Percentiles rank a stretch among this genome's conserved stretches.
These are phyloP conservation scores for Colletotrichum chrysophilum DNA, from an alignment of 2,329 filamentous ascomycete genomes.

Conservation along the genomic window DNA sequence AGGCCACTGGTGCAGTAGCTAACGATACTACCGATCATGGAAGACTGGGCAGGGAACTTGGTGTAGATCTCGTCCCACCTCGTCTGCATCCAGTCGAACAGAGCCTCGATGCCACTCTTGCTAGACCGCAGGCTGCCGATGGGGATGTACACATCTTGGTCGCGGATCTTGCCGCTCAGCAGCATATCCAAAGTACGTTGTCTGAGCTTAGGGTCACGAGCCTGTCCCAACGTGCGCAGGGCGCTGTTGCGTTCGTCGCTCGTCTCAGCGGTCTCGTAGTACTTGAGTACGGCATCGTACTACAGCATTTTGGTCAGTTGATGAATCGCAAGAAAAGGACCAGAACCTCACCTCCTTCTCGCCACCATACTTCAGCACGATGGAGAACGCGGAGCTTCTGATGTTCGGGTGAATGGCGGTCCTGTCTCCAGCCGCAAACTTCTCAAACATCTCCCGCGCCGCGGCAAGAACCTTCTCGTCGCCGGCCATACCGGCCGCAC, in stretches of 20 bases:
- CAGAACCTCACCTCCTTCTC: constrained; percentile 70
- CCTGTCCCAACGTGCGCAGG: constrained; percentile 80
- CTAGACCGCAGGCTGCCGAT: constrained; percentile 80
- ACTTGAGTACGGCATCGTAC: constrained; percentile 80
- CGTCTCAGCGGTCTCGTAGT: constrained; percentile 37
- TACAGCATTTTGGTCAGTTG: constrained; percentile 32
- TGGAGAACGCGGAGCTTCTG: constrained; percentile 83
- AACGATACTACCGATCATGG: constrained; percentile 86
- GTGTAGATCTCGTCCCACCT: constrained; percentile 88
- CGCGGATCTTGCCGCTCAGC: constrained; percentile 83
- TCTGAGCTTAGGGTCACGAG: constrained; percentile 80
- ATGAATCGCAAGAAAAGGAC: background rate
- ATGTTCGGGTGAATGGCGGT: constrained; percentile 91
- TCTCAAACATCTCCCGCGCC: constrained; percentile 88
- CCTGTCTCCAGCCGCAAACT: constrained; percentile 80
- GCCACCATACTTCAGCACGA: constrained; percentile 83
- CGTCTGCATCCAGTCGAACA: constrained; percentile 83
- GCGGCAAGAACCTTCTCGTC: constrained; percentile 80
- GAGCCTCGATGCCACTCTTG: constrained; percentile 76
- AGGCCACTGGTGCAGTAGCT: constrained; percentile 83
- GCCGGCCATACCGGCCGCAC: constrained; percentile 78
- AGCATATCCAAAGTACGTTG: constrained; percentile 79
- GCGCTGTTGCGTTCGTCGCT: constrained; percentile 89
- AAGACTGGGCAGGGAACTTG: constrained; percentile 83
- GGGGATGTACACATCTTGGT: constrained; percentile 93